Percentiles rank a stretch among this genome's conserved stretches.
phyloP scores from a whole-genome alignment of 202 grass and related monocot species.

The Tripidium arundinaceum region DNA sequence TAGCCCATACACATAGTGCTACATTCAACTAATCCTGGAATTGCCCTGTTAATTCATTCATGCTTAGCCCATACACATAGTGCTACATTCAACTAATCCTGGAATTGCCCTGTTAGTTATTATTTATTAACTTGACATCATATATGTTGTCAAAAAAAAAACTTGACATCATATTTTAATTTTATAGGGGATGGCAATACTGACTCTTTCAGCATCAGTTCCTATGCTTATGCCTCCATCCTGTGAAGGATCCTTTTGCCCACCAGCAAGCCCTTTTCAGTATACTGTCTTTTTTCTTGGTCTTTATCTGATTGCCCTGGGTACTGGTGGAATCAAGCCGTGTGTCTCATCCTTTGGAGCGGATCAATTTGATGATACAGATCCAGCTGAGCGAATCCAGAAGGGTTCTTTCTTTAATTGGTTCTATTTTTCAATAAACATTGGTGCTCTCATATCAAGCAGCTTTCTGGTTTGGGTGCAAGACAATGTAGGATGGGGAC shows the following conservation, averaged over 20 bases:
- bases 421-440: constrained; percentile 94
- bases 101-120: neutral
- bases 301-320: constrained; percentile 80
- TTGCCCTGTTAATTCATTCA: neutral
- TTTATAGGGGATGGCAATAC: constrained; percentile 71
- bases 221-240: constrained; percentile 60
- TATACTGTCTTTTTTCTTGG: constrained; percentile 76
- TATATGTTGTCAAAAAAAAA: no score
- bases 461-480: constrained; percentile 93
- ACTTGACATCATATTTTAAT: constrained; percentile 26
- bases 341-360: constrained; percentile 90
- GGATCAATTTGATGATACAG: constrained; percentile 93
- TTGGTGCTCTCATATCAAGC: constrained; percentile 91
- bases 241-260: constrained; percentile 70
- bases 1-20: neutral
- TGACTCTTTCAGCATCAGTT: constrained; percentile 80
- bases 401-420: constrained; percentile 98
- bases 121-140: no score
- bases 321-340: constrained; percentile 89
- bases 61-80: neutral
- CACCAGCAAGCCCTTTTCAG: constrained; percentile 56
- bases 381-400: constrained; percentile 61
- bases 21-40: neutral
- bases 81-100: constrained; percentile 1
- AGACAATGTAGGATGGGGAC: constrained; percentile 85